These are phyloP conservation scores for Erodium texanum DNA, from an alignment of 441 rosid species.

Conservation along the genomic window DNA sequence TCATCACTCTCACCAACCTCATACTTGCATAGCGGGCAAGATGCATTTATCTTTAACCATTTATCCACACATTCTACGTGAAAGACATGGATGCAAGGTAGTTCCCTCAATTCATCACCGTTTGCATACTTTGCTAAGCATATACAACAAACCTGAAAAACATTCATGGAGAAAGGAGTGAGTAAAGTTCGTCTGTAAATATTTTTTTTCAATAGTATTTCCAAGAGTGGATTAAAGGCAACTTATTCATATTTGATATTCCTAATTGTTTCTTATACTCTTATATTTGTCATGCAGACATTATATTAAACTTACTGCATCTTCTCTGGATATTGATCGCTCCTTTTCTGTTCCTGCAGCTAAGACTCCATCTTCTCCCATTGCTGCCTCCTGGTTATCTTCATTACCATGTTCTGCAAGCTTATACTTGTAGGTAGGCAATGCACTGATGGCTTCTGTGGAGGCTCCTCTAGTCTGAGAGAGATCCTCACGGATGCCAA, in stretches of 20 bases:
- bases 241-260: not conserved
- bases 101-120: constrained; percentile 82
- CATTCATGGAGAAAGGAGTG: not conserved
- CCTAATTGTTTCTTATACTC: not conserved
- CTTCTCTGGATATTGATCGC: constrained; percentile 75
- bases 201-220: too few relatives aligned
- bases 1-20: constrained; percentile 59
- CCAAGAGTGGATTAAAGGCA: not conserved
- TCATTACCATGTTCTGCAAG: constrained; percentile 44
- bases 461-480: constrained; percentile 88
- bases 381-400: constrained; percentile 37
- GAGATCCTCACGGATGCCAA: constrained; percentile 84
- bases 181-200: too few relatives aligned
- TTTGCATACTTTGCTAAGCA: constrained; percentile 87
- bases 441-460: constrained; percentile 67
- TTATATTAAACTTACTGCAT: constrained; percentile 52
- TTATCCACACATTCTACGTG: constrained; percentile 94
- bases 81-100: constrained; percentile 78
- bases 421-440: constrained; percentile 89
- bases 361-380: constrained; percentile 70
- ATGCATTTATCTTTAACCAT: constrained; percentile 90
- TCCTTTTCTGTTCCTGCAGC: constrained; percentile 94
- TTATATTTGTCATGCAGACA: not conserved
- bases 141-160: constrained; percentile 80
- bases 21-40: constrained; percentile 89